phyloP scores from a whole-genome alignment of 2,329 filamentous ascomycete genomes.

The Dothistroma pini region DNA sequence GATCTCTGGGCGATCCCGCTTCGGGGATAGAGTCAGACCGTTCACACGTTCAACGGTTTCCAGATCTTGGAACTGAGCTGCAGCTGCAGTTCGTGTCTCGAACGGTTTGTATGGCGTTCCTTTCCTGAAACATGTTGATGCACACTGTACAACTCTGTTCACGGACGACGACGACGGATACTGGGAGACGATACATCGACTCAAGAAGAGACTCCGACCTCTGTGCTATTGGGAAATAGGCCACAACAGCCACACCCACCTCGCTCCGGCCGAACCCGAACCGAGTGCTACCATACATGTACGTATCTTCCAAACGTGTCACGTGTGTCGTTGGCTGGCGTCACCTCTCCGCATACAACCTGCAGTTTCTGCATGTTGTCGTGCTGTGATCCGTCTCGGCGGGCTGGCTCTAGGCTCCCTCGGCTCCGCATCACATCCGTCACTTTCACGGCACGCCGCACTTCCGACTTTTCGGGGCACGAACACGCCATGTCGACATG shows the following conservation, averaged over 20 bases:
- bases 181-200: too few relatives aligned
- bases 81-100: too few relatives aligned
- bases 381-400: neutral
- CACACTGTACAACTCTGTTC: too few relatives aligned
- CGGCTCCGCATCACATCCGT: neutral
- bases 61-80: too few relatives aligned
- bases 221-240: neutral
- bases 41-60: too few relatives aligned
- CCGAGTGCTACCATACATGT: too few relatives aligned
- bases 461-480: neutral
- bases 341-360: neutral
- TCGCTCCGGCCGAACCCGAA: neutral
- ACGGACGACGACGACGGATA: too few relatives aligned
- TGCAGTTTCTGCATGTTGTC: neutral
- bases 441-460: neutral
- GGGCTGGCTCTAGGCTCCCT: neutral
- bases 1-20: neutral
- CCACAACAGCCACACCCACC: neutral
- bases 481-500: neutral
- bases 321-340: neutral
- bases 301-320: neutral
- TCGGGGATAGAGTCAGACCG: neutral
- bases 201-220: neutral
- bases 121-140: too few relatives aligned
- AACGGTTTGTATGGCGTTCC: too few relatives aligned